These are phyloP conservation scores for Penicillium sp. DNA, from an alignment of 2,329 filamentous ascomycete genomes.

Conservation along the genomic window DNA sequence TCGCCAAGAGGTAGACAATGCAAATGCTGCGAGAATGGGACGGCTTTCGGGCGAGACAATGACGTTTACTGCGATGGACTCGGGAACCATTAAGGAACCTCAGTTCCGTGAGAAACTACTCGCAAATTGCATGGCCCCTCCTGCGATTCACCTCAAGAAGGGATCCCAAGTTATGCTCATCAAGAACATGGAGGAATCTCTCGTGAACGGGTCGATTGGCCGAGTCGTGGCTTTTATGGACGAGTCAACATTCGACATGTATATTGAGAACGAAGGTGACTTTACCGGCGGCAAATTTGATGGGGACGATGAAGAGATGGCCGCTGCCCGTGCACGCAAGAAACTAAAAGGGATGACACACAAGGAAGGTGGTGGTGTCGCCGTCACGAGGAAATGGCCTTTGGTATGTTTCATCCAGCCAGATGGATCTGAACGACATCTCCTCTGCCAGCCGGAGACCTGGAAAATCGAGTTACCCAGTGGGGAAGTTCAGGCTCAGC, in stretches of 20 bases:
- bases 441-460: slow-evolving; percentile 83
- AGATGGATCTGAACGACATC: slow-evolving; percentile 74
- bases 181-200: slow-evolving; percentile 92
- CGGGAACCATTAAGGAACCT: slow-evolving; percentile 70
- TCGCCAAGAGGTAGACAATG: slow-evolving; percentile 82
- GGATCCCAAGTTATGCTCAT: slow-evolving; percentile 99
- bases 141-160: slow-evolving; percentile 78
- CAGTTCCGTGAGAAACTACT: slow-evolving; percentile 76
- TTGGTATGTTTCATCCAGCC: slow-evolving; percentile 81
- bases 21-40: slow-evolving; percentile 76
- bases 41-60: slow-evolving; percentile 71
- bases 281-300: slow-evolving; percentile 57
- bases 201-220: slow-evolving; percentile 94
- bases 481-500: slow-evolving; percentile 88
- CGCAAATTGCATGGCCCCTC: slow-evolving; percentile 90
- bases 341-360: slow-evolving; percentile 62
- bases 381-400: slow-evolving; percentile 69
- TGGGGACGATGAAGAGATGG: slow-evolving; percentile 49
- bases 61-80: slow-evolving; percentile 75
- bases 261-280: slow-evolving; percentile 62
- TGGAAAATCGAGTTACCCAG: slow-evolving; percentile 99
- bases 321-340: slow-evolving; percentile 53
- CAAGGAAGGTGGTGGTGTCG: slow-evolving; percentile 50
- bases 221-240: slow-evolving; percentile 83
- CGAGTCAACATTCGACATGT: slow-evolving; percentile 64